A percentile compares a stretch with the other conserved stretches of the same genome.
These are phyloP conservation scores for Bacidia gigantensis DNA, from an alignment of 495 filamentous ascomycete species.

Conservation along the genomic window DNA sequence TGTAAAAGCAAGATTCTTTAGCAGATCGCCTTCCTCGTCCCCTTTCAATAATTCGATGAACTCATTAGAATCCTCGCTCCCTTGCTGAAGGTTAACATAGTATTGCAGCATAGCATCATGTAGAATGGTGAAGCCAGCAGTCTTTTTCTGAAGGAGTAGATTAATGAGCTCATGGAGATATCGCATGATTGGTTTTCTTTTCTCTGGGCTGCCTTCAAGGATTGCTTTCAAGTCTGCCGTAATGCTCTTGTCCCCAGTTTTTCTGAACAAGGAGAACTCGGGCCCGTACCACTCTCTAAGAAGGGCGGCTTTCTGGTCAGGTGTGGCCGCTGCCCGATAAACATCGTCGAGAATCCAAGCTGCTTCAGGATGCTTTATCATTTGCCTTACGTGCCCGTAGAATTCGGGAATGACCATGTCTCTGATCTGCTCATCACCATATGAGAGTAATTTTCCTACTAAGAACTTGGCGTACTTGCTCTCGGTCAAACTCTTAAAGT, in stretches of 20 bases:
- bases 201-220: constrained; percentile 62
- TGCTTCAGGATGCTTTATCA: constrained; percentile 91
- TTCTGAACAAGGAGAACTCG: constrained; percentile 74
- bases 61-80: constrained; percentile 65
- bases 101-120: constrained; percentile 98
- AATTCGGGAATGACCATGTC: constrained; percentile 87
- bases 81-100: constrained; percentile 62
- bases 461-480: constrained; percentile 95
- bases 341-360: constrained; percentile 96
- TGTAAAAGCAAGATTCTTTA: constrained; percentile 93
- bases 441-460: constrained; percentile 83
- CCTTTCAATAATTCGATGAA: constrained; percentile 83
- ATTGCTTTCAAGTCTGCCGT: constrained; percentile 57
- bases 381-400: constrained; percentile 75
- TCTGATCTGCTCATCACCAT: constrained; percentile 70
- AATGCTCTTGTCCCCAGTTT: constrained; percentile 30
- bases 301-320: constrained; percentile 66
- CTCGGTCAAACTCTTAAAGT: constrained; percentile 72
- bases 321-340: constrained; percentile 73
- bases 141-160: constrained; percentile 83
- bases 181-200: constrained; percentile 72
- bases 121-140: constrained; percentile 87
- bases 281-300: constrained; percentile 94
- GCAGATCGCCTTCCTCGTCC: constrained; percentile 74
- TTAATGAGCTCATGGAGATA: constrained; percentile 76